These are phyloP conservation scores for Chiua virens DNA, from an alignment of 768 basidiomycete genomes.

Conservation along the genomic window DNA sequence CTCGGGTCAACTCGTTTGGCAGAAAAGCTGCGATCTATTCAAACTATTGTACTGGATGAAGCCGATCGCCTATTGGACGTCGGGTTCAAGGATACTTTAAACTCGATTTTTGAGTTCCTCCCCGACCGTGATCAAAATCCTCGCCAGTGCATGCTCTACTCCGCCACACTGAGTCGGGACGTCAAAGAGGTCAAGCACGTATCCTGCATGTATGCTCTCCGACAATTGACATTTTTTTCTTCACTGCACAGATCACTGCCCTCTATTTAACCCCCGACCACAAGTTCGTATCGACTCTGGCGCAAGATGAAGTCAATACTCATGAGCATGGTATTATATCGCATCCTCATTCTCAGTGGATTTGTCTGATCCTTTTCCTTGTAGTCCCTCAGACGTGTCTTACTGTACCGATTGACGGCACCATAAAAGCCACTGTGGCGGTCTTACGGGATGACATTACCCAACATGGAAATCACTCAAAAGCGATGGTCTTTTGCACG, in stretches of 20 bases:
- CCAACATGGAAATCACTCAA: conserved; percentile 32
- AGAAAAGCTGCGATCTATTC: conserved; percentile 37
- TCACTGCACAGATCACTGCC: conserved; percentile 21
- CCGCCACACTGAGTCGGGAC: conserved; percentile 73
- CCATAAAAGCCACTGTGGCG: conserved; percentile 41
- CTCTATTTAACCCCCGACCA: conserved; percentile 28
- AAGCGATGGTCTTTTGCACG: conserved; percentile 64
- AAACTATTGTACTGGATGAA: conserved; percentile 64
- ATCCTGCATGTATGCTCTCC: no score
- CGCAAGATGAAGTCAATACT: conserved; percentile 55
- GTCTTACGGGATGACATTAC: conserved; percentile 38
- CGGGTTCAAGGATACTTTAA: conserved; percentile 68
- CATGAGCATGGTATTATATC: conserved; percentile 53
- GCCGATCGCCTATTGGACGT: conserved; percentile 74
- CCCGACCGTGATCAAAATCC: conserved; percentile 48
- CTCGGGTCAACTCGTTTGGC: conserved; percentile 46
- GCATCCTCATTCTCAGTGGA: neutral
- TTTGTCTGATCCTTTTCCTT: neutral
- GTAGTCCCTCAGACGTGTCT: conserved; percentile 48
- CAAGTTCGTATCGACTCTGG: conserved; percentile 58
- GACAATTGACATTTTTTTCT: neutral
- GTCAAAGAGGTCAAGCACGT: conserved; percentile 47
- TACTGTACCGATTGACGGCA: conserved; percentile 41
- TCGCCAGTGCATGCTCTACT: conserved; percentile 69
- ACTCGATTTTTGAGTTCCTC: conserved; percentile 53